Percentiles rank a stretch among this genome's conserved stretches.
Evolutionary conservation across 2,329 filamentous ascomycete species (phyloP).

Genomic region (Thelonectria blattea): DNA sequence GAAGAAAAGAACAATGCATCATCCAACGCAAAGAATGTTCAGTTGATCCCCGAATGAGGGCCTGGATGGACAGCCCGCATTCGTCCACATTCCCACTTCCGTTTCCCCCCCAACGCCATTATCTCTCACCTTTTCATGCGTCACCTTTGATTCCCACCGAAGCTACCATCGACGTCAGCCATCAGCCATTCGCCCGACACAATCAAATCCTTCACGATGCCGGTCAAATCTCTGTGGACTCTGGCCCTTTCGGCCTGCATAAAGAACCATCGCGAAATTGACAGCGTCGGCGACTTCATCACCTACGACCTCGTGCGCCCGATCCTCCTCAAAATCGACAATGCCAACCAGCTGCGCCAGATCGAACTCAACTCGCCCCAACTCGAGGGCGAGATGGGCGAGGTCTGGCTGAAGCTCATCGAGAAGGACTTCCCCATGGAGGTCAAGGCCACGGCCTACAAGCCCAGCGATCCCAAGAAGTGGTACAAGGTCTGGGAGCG

Average conservation of each 20-base stretch:
- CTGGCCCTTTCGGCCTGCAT: conserved; percentile 58
- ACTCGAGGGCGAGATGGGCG: conserved; percentile 69
- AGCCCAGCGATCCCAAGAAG: conserved; percentile 68
- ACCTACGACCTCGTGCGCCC: conserved; percentile 67
- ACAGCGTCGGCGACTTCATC: conserved; percentile 73
- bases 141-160: background rate
- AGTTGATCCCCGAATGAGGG: background rate
- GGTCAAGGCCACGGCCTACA: conserved; percentile 64
- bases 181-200: background rate
- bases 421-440: conserved; percentile 75
- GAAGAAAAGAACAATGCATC: background rate
- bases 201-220: conserved; percentile 40
- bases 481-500: conserved; percentile 82
- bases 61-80: background rate
- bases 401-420: conserved; percentile 83
- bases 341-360: conserved; percentile 73
- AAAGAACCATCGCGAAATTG: conserved; percentile 62
- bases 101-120: no score
- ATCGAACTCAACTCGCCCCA: conserved; percentile 82
- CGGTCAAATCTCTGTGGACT: conserved; percentile 57
- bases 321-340: conserved; percentile 74
- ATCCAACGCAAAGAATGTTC: conserved; percentile 1
- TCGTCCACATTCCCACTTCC: background rate
- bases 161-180: background rate
- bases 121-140: no score